Evolutionary conservation across 495 filamentous ascomycete species (phyloP).

Genomic region (Opeltia flavorubescens): DNA sequence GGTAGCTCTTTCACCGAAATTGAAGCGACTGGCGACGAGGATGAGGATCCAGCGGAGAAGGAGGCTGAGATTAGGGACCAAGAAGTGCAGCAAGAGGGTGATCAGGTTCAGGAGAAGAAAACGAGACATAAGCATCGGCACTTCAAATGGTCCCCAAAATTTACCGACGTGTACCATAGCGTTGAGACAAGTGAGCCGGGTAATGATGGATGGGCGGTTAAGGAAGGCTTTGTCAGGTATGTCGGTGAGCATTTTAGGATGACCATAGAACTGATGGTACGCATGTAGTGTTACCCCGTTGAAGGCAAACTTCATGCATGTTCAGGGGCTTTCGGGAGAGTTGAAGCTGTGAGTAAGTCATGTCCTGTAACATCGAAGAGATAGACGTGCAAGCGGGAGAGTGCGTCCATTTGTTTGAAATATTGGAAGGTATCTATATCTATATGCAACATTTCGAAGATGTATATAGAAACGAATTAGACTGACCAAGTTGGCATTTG

Average conservation of each 20-base stretch:
- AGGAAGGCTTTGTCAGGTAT: slow-evolving; percentile 78
- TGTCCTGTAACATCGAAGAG: no score
- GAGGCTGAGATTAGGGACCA: slow-evolving; percentile 12
- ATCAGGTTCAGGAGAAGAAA: slow-evolving; percentile 13
- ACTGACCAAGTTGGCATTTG: no score
- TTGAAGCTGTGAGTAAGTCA: slow-evolving; percentile 70
- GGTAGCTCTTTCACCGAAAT: slow-evolving; percentile 74
- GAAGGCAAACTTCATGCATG: slow-evolving; percentile 84
- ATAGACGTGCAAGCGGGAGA: no score
- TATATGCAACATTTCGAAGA: no score
- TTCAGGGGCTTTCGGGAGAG: slow-evolving; percentile 50
- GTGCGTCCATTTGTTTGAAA: no score
- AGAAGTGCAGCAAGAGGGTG: slow-evolving; percentile 11
- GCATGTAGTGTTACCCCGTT: slow-evolving; percentile 69
- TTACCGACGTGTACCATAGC: slow-evolving; percentile 70
- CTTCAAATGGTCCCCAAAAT: slow-evolving; percentile 87
- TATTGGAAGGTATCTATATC: no score
- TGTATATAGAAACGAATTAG: no score
- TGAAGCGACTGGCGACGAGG: slow-evolving; percentile 41
- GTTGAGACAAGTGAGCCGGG: slow-evolving; percentile 69
- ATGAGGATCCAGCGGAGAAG: slow-evolving; percentile 16
- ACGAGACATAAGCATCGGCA: slow-evolving; percentile 55
- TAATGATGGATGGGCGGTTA: slow-evolving; percentile 90
- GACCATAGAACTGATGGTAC: slow-evolving; percentile 11
- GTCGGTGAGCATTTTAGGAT: slow-evolving; percentile 13